Evolutionary conservation across 306 rosid genomes (phyloP).

Genomic region (Senna tora): DNA sequence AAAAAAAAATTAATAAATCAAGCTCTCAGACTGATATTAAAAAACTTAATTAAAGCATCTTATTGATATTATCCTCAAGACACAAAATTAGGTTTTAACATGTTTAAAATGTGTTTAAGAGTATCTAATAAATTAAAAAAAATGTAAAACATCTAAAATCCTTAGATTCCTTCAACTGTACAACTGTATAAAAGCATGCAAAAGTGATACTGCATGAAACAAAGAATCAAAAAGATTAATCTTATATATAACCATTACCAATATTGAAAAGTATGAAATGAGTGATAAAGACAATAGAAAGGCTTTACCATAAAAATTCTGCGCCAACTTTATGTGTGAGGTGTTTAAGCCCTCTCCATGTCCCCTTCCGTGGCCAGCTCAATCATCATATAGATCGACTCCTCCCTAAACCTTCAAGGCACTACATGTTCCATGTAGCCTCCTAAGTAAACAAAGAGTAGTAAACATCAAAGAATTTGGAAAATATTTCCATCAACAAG

Average conservation of each 20-base stretch:
- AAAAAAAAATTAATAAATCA: neutral
- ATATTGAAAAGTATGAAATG: constrained; percentile 35
- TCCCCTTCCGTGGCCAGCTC: constrained; percentile 18
- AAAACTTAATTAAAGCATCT: neutral
- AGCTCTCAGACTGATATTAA: neutral
- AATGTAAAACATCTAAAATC: constrained; percentile 2
- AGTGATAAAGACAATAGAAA: constrained; percentile 9
- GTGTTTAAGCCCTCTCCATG: constrained; percentile 42
- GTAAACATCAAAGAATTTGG: constrained; percentile 41
- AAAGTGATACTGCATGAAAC: constrained; percentile 25
- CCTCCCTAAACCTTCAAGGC: neutral
- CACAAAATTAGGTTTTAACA: neutral
- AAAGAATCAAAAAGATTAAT: constrained; percentile 2
- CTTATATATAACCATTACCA: neutral
- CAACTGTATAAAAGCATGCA: neutral
- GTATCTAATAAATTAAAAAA: neutral
- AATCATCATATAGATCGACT: constrained; percentile 37
- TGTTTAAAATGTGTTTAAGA: neutral
- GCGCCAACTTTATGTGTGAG: constrained; percentile 37
- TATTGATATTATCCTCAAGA: neutral
- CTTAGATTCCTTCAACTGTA: constrained; percentile 6
- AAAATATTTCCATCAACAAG: constrained; percentile 23
- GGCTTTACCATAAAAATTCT: constrained; percentile 39
- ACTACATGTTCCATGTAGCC: constrained; percentile 34
- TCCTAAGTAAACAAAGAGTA: constrained; percentile 33